Evolutionary conservation across 257 asterid species (phyloP).

Genomic region (Solanum microdontum): DNA sequence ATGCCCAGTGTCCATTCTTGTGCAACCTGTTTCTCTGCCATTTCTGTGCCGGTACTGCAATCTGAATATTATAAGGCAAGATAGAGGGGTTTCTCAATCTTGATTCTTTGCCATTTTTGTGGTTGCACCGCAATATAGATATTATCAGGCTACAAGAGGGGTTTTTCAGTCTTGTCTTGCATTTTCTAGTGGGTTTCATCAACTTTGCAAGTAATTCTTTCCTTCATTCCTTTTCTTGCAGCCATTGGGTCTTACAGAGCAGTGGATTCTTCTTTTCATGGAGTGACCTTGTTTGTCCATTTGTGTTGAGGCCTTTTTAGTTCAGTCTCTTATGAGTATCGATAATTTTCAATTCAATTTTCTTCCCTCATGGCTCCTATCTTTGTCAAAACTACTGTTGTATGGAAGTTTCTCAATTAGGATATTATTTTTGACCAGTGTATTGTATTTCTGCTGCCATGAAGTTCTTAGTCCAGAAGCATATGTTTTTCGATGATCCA

Average conservation of each 20-base stretch:
- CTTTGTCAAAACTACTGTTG: neutral
- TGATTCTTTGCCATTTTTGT: neutral
- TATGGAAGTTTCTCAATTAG: neutral
- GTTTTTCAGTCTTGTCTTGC: neutral
- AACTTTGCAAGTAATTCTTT: neutral
- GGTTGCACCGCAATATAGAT: neutral
- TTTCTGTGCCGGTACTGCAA: neutral
- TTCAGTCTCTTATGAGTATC: neutral
- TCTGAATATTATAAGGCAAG: neutral
- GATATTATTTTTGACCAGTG: neutral
- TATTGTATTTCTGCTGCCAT: neutral
- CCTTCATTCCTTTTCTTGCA: neutral
- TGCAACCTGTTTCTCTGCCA: neutral
- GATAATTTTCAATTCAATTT: neutral
- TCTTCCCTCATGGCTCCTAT: neutral
- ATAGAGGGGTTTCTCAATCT: neutral
- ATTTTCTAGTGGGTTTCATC: neutral
- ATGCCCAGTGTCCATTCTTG: neutral
- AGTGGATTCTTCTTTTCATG: neutral
- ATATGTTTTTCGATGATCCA: neutral
- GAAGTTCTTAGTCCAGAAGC: neutral
- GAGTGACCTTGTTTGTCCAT: neutral
- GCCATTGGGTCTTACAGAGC: neutral
- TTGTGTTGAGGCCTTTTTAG: neutral
- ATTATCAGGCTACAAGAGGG: neutral